Evolutionary conservation across 208 protist genomes (phyloP), one percentile per base, ranked within the genome.

Genomic region (Pavlovales sp.): DNA sequence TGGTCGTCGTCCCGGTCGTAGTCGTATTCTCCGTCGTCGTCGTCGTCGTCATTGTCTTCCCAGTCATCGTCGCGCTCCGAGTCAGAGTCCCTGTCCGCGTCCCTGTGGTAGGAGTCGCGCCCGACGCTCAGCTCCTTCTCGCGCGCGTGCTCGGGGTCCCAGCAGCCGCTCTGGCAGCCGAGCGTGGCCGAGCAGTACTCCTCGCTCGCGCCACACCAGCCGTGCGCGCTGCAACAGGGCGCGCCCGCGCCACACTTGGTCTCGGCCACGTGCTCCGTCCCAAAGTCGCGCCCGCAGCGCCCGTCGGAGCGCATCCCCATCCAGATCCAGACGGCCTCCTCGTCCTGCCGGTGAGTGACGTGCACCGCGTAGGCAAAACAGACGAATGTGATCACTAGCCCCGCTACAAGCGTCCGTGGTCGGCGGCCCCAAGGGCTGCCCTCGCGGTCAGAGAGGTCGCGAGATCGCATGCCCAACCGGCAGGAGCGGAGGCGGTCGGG

Each of bases 271-370:
- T 47, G 26, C 42, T 84, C 79, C 34, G 41, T 84, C 11, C 42
- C 79, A 67, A 84, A 84, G 79, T 84, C 79, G 42, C 42, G 40
- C 30, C 79, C 79, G 34, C 79, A 84, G 0, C 79, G 40, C 8
- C 79, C 82, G 38, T 86, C 82, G 34, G 82, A 86, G n/a, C 84
- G 71, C 40, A 88, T 88, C 28, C 84, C 84, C 30, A 79, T 75
- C 84, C 71, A 88, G 47, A 39, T 36, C 30, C 14, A 78, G 30
- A 77, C 66, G 47, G 57, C 47, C 14, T 30, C 26, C 57, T 71
- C 57, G 57, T 71, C 57, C 57, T 71, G 57, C 22, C 26, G 14
- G 57, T 71, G 57, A 2, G 57, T 30, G 57, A 71, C 14, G 14
- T 71, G 5, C 14, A 8, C 5, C 18, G 26, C 26, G 57, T 71